These are phyloP conservation scores for Plectosphaerella sp. DNA, from an alignment of 2,329 filamentous ascomycete genomes.

Conservation along the genomic window DNA sequence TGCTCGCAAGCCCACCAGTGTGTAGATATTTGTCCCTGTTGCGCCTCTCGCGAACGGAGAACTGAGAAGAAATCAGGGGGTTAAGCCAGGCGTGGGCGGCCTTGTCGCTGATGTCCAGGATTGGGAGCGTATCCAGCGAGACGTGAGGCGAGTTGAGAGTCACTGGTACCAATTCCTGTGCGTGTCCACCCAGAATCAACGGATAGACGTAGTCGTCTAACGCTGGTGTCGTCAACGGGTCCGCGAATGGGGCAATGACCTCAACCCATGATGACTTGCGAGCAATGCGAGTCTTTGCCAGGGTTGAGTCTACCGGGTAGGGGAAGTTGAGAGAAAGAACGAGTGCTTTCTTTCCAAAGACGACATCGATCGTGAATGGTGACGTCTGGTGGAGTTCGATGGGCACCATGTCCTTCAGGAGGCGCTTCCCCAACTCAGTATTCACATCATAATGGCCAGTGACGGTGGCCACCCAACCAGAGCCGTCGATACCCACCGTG, in stretches of 20 bases:
- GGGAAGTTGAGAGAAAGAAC: slow-evolving; percentile 33
- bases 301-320: slow-evolving; percentile 28
- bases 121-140: slow-evolving; percentile 39
- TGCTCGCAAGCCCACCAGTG: slow-evolving; percentile 16
- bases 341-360: slow-evolving; percentile 26
- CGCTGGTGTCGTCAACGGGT: slow-evolving; percentile 14
- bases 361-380: slow-evolving; percentile 35
- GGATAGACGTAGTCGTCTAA: slow-evolving; percentile 33
- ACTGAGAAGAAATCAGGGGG: slow-evolving; percentile 31
- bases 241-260: slow-evolving; percentile 29
- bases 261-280: slow-evolving; percentile 40
- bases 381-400: slow-evolving; percentile 31
- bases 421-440: slow-evolving; percentile 24
- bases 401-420: slow-evolving; percentile 31
- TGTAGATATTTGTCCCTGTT: slow-evolving; percentile 22
- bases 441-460: slow-evolving; percentile 34
- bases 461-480: slow-evolving; percentile 26
- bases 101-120: slow-evolving; percentile 32
- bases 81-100: slow-evolving; percentile 30
- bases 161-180: slow-evolving; percentile 21
- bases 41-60: slow-evolving; percentile 35
- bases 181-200: slow-evolving; percentile 15
- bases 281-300: slow-evolving; percentile 33
- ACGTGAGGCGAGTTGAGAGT: slow-evolving; percentile 34
- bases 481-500: slow-evolving; percentile 21